These are phyloP conservation scores for Talaromyces islandicus DNA, from an alignment of 2,329 filamentous ascomycete species.

Conservation along the genomic window DNA sequence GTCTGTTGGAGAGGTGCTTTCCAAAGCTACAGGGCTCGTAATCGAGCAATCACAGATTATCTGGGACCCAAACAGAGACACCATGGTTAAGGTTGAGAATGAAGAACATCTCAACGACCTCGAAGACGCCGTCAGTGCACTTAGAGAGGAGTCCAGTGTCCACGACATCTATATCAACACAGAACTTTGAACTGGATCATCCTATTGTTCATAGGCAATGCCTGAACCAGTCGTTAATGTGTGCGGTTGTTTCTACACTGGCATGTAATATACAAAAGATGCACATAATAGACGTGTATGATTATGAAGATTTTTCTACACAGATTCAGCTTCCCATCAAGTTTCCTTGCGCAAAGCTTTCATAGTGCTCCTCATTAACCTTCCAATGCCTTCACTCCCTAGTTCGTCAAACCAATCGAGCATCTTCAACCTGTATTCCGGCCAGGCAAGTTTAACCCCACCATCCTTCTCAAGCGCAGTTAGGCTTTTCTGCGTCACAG, in stretches of 20 bases:
- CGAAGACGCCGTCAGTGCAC: slow-evolving; percentile 47
- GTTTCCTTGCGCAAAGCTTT: slow-evolving; percentile 57
- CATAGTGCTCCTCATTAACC: slow-evolving; percentile 76
- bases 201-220: neutral
- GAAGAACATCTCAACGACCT: slow-evolving; percentile 53
- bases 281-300: neutral
- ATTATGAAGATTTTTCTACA: neutral
- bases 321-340: neutral
- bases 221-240: neutral
- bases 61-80: slow-evolving; percentile 78
- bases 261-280: neutral
- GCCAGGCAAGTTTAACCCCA: slow-evolving; percentile 63
- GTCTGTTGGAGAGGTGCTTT: slow-evolving; percentile 58
- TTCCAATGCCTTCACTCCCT: slow-evolving; percentile 60
- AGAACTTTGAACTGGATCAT: slow-evolving; percentile 13
- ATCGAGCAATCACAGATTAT: slow-evolving; percentile 74
- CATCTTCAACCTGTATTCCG: slow-evolving; percentile 69
- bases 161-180: slow-evolving; percentile 74
- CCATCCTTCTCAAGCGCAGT: slow-evolving; percentile 57
- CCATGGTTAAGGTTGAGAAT: slow-evolving; percentile 58
- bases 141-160: slow-evolving; percentile 64
- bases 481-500: slow-evolving; percentile 64
- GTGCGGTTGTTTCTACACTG: neutral
- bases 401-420: slow-evolving; percentile 60
- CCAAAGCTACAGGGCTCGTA: slow-evolving; percentile 57